Evolutionary conservation across 1,139 yeast species (phyloP).

Genomic region (Geotrichum europaeum): DNA sequence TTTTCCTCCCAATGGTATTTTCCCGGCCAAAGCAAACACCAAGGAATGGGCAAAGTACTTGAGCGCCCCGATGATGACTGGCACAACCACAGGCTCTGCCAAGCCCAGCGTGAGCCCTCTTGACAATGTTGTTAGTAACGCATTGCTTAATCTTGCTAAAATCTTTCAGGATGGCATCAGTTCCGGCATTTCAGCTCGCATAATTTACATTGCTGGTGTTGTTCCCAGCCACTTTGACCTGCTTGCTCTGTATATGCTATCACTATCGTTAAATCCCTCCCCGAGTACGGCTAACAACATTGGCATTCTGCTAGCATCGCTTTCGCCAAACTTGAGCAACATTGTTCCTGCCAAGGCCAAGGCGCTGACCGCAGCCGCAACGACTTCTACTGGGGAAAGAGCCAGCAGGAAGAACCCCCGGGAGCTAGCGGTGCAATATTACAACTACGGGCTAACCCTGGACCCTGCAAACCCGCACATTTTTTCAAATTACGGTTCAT

Average conservation of each 20-base stretch:
- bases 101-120: constrained; percentile 5
- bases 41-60: constrained; percentile 14
- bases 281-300: constrained; percentile 35
- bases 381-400: constrained; percentile 18
- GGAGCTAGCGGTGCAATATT: constrained; percentile 30
- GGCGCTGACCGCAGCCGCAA: constrained; percentile 11
- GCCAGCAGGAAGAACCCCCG: constrained; percentile 3
- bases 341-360: constrained; percentile 1
- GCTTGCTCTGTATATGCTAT: constrained; percentile 30
- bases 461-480: constrained; percentile 34
- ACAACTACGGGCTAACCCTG: constrained; percentile 31
- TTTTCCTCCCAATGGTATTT: constrained; percentile 12
- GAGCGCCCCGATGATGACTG: neutral
- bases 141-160: constrained; percentile 33
- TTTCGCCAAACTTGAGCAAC: constrained; percentile 8
- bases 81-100: neutral
- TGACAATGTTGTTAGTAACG: constrained; percentile 26
- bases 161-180: constrained; percentile 35
- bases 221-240: constrained; percentile 31
- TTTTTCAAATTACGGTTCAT: constrained; percentile 34
- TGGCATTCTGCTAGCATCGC: constrained; percentile 32
- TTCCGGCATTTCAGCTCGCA: constrained; percentile 27
- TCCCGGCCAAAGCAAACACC: constrained; percentile 10
- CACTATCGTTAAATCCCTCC: constrained; percentile 31
- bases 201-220: constrained; percentile 29